Base-by-base conservation (phyloP, 169 alveolate genomes). In the Cryptosporidium xiaoi region DNA sequence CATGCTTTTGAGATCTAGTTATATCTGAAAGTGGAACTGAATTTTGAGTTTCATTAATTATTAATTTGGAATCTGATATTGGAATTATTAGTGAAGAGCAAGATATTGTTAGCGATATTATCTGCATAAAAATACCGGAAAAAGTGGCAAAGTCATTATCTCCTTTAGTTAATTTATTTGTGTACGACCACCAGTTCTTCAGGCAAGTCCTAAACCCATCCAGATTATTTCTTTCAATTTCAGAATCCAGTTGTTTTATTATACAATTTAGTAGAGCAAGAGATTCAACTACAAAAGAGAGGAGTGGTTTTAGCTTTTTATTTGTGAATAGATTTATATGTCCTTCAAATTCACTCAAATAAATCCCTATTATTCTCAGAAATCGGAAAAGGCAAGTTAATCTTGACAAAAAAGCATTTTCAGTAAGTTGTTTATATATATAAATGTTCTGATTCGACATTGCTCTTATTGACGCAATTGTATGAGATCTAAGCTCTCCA, bases 281-380 rank as follows among this genome's bases (percentile, higher is more conserved):
- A n/a, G 87, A 58, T n/a, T 77, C 87, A 36, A 77, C 24, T 18
- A 64, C 66, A 62, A 77, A 77, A 46, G 36, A n/a, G 27, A 77
- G 71, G 6, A 60, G 27, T 56, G 87, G 87, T 36, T 60, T 77
- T 12, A 77, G 2, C 51, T 77, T 56, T 10, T 27, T 60, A n/a
- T 40, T 62, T 18, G 87, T 77, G 13, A 77, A 36, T 24, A 77
- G 44, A 18, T 62, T 77, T n/a, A 46, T 58, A 16, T 58, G 77
- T 2, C 51, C 65, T 40, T 77, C 87, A 60, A 77, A 77, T n/a
- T 77, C 69, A 20, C 64, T 56, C 0, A 77, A 51, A 48, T 40
- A 77, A 2, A 77, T 34, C 34, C 87, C 87, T 18, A 77, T 20
- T 3, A 77, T 16, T 48, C 36, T 77, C 15, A 77, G 4, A 6